phyloP scores from a whole-genome alignment of 768 basidiomycete species.

The Leccinellum rugosiceps region DNA sequence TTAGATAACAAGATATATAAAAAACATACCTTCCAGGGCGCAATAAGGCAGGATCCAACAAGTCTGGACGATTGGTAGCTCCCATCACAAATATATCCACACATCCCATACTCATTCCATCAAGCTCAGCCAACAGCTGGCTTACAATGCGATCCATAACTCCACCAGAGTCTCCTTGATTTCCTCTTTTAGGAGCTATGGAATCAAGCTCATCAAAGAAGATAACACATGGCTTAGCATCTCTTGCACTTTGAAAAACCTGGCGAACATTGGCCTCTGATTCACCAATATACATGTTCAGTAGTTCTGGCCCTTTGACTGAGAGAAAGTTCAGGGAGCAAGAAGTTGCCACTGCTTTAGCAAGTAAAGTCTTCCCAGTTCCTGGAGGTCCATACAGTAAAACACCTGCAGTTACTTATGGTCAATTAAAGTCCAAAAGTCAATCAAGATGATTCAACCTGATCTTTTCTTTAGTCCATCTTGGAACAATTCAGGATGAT shows the following conservation, averaged over 20 bases:
- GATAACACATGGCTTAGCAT: conserved; percentile 91
- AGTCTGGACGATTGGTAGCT: conserved; percentile 91
- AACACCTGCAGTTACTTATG: conserved; percentile 52
- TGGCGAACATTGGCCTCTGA: conserved; percentile 96
- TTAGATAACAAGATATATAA: neutral
- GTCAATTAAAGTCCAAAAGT: neutral
- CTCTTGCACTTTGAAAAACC: conserved; percentile 86
- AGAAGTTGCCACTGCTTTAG: conserved; percentile 94
- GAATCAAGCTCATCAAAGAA: conserved; percentile 98
- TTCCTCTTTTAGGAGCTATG: conserved; percentile 90
- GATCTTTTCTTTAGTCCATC: conserved; percentile 94
- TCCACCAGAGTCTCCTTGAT: conserved; percentile 94
- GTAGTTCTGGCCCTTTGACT: conserved; percentile 92
- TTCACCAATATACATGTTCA: conserved; percentile 99
- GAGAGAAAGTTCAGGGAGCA: conserved; percentile 96
- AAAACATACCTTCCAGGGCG: conserved; percentile 77
- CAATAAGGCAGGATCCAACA: conserved; percentile 85
- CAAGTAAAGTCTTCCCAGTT: conserved; percentile 92
- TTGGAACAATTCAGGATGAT: conserved; percentile 86
- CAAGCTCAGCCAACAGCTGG: conserved; percentile 89
- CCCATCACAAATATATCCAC: conserved; percentile 91
- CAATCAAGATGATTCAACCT: conserved; percentile 43
- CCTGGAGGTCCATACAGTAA: conserved; percentile 94
- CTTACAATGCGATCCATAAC: conserved; percentile 99
- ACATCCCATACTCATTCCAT: conserved; percentile 75